These are phyloP conservation scores for Vigna trinervia DNA, from an alignment of 306 rosid genomes.

Conservation along the genomic window DNA sequence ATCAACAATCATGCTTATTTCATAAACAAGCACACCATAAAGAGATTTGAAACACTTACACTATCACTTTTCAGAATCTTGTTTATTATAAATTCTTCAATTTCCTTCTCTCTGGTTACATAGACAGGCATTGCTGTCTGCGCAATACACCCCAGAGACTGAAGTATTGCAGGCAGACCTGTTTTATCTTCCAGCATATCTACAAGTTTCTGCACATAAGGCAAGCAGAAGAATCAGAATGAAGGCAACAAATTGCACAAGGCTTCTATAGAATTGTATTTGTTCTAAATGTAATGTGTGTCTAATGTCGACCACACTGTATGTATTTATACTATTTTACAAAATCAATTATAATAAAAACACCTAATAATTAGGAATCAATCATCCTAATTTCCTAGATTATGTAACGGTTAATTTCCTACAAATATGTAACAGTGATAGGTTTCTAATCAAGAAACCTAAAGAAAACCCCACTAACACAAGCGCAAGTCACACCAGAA, in stretches of 20 bases:
- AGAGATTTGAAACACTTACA: slow-evolving; percentile 59
- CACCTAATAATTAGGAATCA: too few species aligned
- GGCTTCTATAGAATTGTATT: neutral
- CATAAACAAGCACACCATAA: slow-evolving; percentile 23
- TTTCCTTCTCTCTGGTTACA: slow-evolving; percentile 91
- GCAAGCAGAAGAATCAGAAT: slow-evolving; percentile 44
- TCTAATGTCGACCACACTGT: too few species aligned
- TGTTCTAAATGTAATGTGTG: too few species aligned
- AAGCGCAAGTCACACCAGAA: too few species aligned
- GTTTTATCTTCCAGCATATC: slow-evolving; percentile 83
- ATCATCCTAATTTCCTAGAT: too few species aligned
- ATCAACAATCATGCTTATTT: slow-evolving; percentile 44
- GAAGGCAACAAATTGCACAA: neutral
- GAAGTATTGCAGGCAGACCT: slow-evolving; percentile 91
- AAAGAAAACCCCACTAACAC: too few species aligned
- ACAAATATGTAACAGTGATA: too few species aligned
- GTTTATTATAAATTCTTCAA: slow-evolving; percentile 74
- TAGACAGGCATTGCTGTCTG: slow-evolving; percentile 96
- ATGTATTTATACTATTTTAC: too few species aligned
- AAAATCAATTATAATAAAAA: too few species aligned
- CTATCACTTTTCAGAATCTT: slow-evolving; percentile 69
- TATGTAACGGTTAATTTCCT: too few species aligned
- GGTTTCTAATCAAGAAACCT: too few species aligned
- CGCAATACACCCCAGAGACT: slow-evolving; percentile 96
- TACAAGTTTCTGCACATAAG: slow-evolving; percentile 81